Evolutionary conservation across 345 rosid species (phyloP).

Genomic region (Sisymbrium irio): DNA sequence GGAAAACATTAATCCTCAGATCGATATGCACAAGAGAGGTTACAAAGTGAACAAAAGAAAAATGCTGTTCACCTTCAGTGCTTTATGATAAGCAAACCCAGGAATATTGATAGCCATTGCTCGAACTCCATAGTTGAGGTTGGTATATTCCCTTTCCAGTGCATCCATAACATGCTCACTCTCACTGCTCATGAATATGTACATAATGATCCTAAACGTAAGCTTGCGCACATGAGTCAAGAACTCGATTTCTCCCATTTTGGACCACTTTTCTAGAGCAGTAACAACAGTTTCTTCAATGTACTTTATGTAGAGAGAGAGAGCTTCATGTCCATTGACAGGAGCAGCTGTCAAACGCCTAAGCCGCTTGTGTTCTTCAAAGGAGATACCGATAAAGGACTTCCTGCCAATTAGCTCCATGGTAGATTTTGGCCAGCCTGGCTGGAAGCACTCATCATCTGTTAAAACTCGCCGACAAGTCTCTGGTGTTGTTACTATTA

Average conservation of each 20-base stretch:
- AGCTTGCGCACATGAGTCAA: conserved; percentile 68
- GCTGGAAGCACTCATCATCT: conserved; percentile 67
- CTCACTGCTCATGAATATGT: conserved; percentile 73
- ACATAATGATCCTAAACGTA: conserved; percentile 76
- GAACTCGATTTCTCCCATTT: conserved; percentile 64
- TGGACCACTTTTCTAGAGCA: conserved; percentile 62
- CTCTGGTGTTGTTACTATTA: conserved; percentile 72
- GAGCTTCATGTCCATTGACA: conserved; percentile 77
- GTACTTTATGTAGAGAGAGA: conserved; percentile 53
- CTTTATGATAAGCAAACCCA: conserved; percentile 78
- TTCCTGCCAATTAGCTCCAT: conserved; percentile 67
- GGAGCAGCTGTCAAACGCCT: conserved; percentile 73
- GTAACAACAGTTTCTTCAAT: conserved; percentile 60
- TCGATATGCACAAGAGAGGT: background rate
- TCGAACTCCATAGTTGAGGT: conserved; percentile 74
- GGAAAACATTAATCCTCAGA: background rate
- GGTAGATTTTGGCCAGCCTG: conserved; percentile 83
- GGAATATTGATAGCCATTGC: conserved; percentile 89
- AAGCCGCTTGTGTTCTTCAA: conserved; percentile 84
- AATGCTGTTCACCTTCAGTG: conserved; percentile 55
- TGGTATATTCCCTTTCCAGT: conserved; percentile 68
- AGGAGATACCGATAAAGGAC: conserved; percentile 66
- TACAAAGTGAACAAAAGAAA: background rate
- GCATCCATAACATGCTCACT: conserved; percentile 59
- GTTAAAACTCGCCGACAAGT: conserved; percentile 56